Conservation (phyloP, 2,329 filamentous ascomycete genomes). For the Monosporascus cannonballus region DNA sequence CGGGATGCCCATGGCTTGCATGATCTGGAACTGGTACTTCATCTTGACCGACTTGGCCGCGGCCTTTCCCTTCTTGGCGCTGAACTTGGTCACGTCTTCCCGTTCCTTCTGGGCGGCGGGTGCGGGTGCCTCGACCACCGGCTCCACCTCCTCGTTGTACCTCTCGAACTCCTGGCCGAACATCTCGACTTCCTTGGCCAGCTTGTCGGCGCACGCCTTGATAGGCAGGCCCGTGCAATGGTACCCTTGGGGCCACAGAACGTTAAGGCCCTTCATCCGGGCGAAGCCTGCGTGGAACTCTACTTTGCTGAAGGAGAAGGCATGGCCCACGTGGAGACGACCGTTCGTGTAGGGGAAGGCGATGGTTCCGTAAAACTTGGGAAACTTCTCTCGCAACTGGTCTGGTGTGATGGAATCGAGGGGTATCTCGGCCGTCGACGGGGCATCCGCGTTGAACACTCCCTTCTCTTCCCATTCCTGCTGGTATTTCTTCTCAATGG, state of each 20-base stretch:
- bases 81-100: conserved; percentile 86
- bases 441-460: conserved; percentile 83
- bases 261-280: conserved; percentile 82
- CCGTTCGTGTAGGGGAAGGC: conserved; percentile 60
- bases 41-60: conserved; percentile 83
- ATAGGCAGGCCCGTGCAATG: conserved; percentile 98
- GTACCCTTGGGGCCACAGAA: conserved; percentile 87
- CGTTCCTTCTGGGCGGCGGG: conserved; percentile 60
- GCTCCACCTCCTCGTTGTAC: conserved; percentile 36
- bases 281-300: conserved; percentile 86
- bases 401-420: conserved; percentile 65
- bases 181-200: conserved; percentile 79
- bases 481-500: conserved; percentile 89
- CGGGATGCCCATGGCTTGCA: conserved; percentile 85
- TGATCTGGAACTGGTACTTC: conserved; percentile 95
- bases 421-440: conserved; percentile 70
- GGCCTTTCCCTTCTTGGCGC: conserved; percentile 87
- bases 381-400: conserved; percentile 72
- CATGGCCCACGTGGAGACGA: conserved; percentile 83
- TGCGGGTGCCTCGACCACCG: conserved; percentile 37
- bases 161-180: conserved; percentile 61
- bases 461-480: conserved; percentile 69
- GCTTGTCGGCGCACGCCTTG: conserved; percentile 94
- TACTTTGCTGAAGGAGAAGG: conserved; percentile 86
- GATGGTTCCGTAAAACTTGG: conserved; percentile 78